Conservation (phyloP, 2,329 filamentous ascomycete species). For the Fusarium vanettenii region DNA sequence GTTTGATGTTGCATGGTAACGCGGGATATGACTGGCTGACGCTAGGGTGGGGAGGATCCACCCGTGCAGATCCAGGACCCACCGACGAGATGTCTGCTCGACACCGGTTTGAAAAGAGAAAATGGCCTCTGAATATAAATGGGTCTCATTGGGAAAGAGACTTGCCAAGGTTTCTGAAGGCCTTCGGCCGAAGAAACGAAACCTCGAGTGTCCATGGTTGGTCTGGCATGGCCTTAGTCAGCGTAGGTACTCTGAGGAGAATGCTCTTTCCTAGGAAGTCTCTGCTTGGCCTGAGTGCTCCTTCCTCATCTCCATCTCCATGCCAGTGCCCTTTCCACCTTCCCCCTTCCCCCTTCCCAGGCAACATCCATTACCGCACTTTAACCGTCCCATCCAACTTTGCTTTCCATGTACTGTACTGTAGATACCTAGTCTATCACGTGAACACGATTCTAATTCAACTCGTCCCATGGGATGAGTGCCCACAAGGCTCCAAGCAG, state of each 20-base stretch:
- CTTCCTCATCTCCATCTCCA: background rate
- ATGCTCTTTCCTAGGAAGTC: background rate
- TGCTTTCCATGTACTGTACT: background rate
- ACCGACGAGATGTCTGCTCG: background rate
- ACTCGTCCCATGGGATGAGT: too few relatives aligned
- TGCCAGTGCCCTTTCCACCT: background rate
- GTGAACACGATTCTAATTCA: background rate
- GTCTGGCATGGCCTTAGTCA: background rate
- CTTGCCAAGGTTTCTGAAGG: slow-evolving; percentile 4
- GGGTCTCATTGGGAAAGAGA: background rate
- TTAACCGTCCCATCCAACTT: background rate
- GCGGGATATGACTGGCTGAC: slow-evolving; percentile 10
- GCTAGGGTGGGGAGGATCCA: background rate
- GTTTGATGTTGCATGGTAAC: slow-evolving; percentile 8
- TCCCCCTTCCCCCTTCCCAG: background rate
- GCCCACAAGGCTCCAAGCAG: too few relatives aligned
- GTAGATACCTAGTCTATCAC: background rate
- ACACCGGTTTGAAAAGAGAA: background rate
- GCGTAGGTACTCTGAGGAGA: background rate
- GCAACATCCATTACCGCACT: background rate
- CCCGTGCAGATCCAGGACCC: background rate
- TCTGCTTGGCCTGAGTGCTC: background rate
- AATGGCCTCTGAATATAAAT: background rate
- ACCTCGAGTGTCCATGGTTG: background rate
- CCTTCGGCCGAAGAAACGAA: slow-evolving; percentile 5